These are phyloP conservation scores for Cardamine chenopodiifolia DNA, from an alignment of 345 rosid genomes.

Conservation along the genomic window DNA sequence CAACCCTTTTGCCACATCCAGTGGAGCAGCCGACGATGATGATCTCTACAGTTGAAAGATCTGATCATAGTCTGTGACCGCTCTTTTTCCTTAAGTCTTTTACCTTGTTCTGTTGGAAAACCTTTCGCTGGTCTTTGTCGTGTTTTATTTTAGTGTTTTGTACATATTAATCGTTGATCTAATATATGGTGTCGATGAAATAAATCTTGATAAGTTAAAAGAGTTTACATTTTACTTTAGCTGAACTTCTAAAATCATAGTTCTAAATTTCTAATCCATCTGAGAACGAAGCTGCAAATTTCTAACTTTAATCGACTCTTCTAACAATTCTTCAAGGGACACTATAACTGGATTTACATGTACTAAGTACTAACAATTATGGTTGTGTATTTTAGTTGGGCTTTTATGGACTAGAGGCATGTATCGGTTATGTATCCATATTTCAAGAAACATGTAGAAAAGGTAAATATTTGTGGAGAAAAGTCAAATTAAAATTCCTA, in stretches of 20 bases:
- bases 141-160: constrained; percentile 9
- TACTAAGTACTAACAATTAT: background rate
- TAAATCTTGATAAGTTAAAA: background rate
- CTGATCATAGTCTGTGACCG: background rate
- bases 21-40: constrained; percentile 40
- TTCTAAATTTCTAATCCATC: background rate
- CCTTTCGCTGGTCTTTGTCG: background rate
- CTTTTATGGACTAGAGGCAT: background rate
- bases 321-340: background rate
- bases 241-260: background rate
- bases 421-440: background rate
- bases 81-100: background rate
- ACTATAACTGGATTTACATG: too few species aligned
- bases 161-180: constrained; percentile 10
- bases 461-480: background rate
- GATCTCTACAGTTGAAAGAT: constrained; percentile 38
- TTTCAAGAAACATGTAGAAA: background rate
- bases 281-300: background rate
- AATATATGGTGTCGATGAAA: constrained; percentile 1
- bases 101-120: background rate
- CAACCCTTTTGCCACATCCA: constrained; percentile 37
- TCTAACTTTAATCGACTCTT: background rate
- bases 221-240: too few species aligned
- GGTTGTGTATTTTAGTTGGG: background rate
- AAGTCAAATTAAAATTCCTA: background rate